These are phyloP conservation scores for Xerocomus minutiporus DNA, from an alignment of 1,284 basidiomycete species.

Conservation along the genomic window DNA sequence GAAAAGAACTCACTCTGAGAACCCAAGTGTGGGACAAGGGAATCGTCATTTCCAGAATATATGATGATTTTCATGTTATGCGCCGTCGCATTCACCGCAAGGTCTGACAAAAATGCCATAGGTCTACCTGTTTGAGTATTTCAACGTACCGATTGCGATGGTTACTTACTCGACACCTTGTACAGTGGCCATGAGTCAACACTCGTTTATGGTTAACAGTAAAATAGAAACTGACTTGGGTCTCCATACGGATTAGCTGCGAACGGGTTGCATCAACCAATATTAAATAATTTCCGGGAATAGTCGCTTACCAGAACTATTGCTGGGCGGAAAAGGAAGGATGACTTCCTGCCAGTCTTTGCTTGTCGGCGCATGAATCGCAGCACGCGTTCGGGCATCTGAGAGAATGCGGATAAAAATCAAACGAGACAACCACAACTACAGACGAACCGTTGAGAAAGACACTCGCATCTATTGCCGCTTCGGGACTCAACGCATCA, in stretches of 20 bases:
- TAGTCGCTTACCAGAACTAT: slow-evolving; percentile 26
- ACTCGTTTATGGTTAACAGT: background rate
- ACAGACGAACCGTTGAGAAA: slow-evolving; percentile 55
- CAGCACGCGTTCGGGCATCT: slow-evolving; percentile 51
- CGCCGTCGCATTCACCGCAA: slow-evolving; percentile 55
- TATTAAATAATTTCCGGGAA: slow-evolving; percentile 6
- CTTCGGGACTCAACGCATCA: slow-evolving; percentile 47
- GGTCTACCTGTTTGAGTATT: slow-evolving; percentile 39
- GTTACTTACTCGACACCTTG: slow-evolving; percentile 47
- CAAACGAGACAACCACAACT: background rate
- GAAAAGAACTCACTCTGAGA: slow-evolving; percentile 49
- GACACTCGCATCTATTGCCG: slow-evolving; percentile 40
- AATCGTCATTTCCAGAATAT: slow-evolving; percentile 66
- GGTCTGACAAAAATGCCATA: slow-evolving; percentile 58
- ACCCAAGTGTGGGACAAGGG: slow-evolving; percentile 56
- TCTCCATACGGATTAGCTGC: slow-evolving; percentile 28
- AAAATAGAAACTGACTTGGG: slow-evolving; percentile 38
- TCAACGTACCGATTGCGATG: background rate
- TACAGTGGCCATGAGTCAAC: background rate
- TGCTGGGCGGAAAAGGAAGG: slow-evolving; percentile 38
- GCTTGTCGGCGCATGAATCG: slow-evolving; percentile 66
- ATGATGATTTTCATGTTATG: slow-evolving; percentile 50
- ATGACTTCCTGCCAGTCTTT: slow-evolving; percentile 51
- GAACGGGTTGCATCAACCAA: background rate
- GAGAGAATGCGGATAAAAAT: background rate